Base-by-base conservation (phyloP, 208 protist species). In the Trypanosoma grayi region DNA sequence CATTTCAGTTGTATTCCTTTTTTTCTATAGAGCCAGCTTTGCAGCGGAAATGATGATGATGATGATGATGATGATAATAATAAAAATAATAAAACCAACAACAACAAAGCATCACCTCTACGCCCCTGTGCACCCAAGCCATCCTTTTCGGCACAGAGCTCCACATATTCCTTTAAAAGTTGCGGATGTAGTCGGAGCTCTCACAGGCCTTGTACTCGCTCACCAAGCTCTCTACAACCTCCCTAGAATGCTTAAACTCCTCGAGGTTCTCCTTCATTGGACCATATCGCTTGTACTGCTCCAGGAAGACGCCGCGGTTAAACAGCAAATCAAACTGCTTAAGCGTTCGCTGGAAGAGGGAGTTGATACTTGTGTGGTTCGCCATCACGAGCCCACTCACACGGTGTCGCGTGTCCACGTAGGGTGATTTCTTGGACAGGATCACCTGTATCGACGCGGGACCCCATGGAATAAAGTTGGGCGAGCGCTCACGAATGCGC, bases 391-490 rank as follows among this genome's bases (percentile, higher is more conserved):
- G 87, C 13, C 99, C 99, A 43, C 81, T 98, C 33, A 99, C 98
- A 33, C 98, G 92, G 72, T 99, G 94, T 10, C 87, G 58, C 34
- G 96, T 90, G 68, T 99, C 82, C 2, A 99, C 65, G 75, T 99
- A 99, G 7, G 98, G 98, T 4, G 93, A 99, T 67, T 96, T 92
- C 57, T 91, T 89, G 7, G 93, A 97, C 9, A 99, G 70, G 34
- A 95, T 92, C 0, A 99, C 96, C 87, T 99, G 94, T 47, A 98
- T 97, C 16, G 84, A 94, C 28, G 96, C 95, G 13, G 95, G 90
- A 0, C 98, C 98, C 99, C 99, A 99, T 24, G 98, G 97, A 66
- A 99, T 99, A 77, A 99, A 99, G 36, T 88, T 94, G 20, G 94
- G 96, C 1, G 97, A 77, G 52, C 98, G 98, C 56, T 98, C 90